Base-by-base conservation (phyloP, 169 alveolate species). In the Plasmodium vinckei region DNA sequence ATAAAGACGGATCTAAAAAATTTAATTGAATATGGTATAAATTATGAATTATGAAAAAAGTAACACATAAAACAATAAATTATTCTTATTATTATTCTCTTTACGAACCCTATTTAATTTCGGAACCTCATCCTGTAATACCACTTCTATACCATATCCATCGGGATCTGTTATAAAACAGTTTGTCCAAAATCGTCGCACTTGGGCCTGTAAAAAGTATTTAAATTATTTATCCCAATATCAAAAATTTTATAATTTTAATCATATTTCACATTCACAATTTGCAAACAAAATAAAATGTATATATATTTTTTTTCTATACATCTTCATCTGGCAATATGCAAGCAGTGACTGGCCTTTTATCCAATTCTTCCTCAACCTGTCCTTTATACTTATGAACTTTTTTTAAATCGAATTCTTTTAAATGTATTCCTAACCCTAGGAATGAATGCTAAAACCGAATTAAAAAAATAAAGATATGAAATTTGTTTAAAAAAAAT, bases 91-190 rank as follows among this genome's bases (percentile, higher is more conserved):
- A 17, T 7, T 51, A 51, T 13, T 69, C 6, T 12, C 7, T 69
- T 21, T 70, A 21, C 39, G 5, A 19, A 79, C 89, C 89, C 89
- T 79, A 47, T 79, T 60, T 2, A 79, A 59, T 42, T 79, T 79
- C 39, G 25, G 39, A 13, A 23, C 71, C 6, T 79, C 70, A 21
- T 70, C 57, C 71, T 56, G 39, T 49, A 79, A 47, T 23, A 79
- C 82, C 27, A 79, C 79, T 57, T 79, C 89, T 56, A 79, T 79
- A 17, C 89, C 89, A 59, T 79, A 79, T 42, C 89, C 89, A 15
- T 79, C 89, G 9, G 89, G 89, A 39, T 79, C 89, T 9, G 89
- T 79, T 69, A 79, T 69, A 57, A 79, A 79, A 51, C 89, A 79
- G 23, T 79, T 79, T 13, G 61, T 79, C 60, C 72, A 51, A 61